Conservation (phyloP, 192 early-diverging fungal genomes). For the Dissophora globulifera region DNA sequence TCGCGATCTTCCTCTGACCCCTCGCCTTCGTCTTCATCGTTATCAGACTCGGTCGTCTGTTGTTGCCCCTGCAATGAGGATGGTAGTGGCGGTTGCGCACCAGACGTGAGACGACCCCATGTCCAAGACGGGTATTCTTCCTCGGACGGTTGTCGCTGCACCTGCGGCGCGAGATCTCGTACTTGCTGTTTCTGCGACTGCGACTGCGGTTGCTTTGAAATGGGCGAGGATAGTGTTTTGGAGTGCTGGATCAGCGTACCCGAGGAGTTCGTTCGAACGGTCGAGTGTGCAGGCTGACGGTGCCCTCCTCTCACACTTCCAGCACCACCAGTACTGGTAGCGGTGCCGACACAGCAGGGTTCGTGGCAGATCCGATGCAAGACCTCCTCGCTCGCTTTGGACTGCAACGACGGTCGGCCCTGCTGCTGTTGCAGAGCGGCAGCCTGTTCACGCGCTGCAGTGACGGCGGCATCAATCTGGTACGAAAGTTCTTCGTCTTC, state of each 20-base stretch:
- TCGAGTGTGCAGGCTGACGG: not conserved
- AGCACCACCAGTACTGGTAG: not conserved
- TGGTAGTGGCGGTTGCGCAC: not conserved
- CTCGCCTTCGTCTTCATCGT: not conserved
- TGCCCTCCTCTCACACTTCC: not conserved
- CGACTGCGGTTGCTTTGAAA: not conserved
- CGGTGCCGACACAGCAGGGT: not conserved
- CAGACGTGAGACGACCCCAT: not conserved
- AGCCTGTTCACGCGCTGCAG: conserved; percentile 2
- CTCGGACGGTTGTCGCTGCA: too few species aligned
- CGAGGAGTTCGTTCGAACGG: too few species aligned
- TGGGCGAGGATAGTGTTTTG: too few species aligned
- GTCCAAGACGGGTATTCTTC: not conserved
- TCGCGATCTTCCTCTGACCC: conserved; percentile 9
- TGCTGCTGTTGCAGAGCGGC: not conserved
- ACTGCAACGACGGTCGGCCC: not conserved
- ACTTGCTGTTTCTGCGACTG: too few species aligned
- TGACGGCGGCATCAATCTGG: conserved; percentile 16
- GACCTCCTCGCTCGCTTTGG: not conserved
- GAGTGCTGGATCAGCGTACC: too few species aligned
- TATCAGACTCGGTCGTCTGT: not conserved
- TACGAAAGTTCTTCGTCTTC: conserved; percentile 36
- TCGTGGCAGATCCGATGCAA: not conserved
- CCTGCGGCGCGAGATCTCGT: too few species aligned
- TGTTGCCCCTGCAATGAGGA: not conserved